Base-by-base conservation (phyloP, 371 early-diverging fungal genomes). In the Conidiobolus coronatus region DNA sequence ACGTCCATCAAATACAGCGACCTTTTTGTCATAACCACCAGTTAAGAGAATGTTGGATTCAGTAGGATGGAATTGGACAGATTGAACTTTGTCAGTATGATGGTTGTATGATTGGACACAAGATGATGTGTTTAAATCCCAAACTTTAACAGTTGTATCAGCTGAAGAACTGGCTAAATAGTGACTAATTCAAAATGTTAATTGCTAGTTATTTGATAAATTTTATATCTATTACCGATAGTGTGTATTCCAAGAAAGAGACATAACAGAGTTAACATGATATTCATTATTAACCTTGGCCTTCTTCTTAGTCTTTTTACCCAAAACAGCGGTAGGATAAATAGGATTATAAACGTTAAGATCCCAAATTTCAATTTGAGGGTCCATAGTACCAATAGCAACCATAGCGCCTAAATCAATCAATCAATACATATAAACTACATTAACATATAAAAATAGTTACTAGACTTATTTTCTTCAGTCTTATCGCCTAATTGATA, bases 361-460 rank as follows among this genome's bases (percentile, higher is more conserved):
- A 61, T 95, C 80, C 97, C 97, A 97, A 47, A 95, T 86, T 59
- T 97, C 95, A 48, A 97, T 88, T 56, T 81, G 79, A 4, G 94
- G 89, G 48, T 91, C 87, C 63, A 93, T 90, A 7, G 92, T 90
- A 36, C 89, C 95, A 36, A 95, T 71, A 1, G 94, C 94, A 13
- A 83, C 79, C 58, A 77, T 93, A 64, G 82, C 86, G 36, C 82
- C 83, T 7, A 59, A 56, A 6, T 20, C 6, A 13, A 9, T 12
- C 7, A 40, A 23, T 22, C 42, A 17, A 23, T 6, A 6, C 39
- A 39, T 29, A 38, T 38, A 13, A 41, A 2, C 29, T 34, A 22
- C 38, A 24, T 21, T 22, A 19, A 12, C 19, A 21, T 21, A 11
- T 17, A 14, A 13, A 77, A 75, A 57, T 70, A 87, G 61, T 78